Conservation (phyloP, 2,329 filamentous ascomycete species). For the Penicillium brasilianum region DNA sequence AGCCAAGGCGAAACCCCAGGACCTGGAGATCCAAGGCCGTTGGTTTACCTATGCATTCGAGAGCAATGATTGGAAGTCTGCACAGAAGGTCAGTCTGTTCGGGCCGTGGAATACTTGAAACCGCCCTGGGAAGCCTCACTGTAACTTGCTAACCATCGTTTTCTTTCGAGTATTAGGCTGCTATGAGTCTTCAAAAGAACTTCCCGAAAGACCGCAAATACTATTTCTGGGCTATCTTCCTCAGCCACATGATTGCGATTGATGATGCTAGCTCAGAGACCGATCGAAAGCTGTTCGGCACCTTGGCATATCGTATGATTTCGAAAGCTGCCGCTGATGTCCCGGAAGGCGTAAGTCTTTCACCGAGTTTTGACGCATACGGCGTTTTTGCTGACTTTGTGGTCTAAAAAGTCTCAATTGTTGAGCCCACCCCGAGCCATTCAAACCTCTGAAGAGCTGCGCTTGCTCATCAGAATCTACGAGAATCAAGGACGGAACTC, state of each 20-base stretch:
- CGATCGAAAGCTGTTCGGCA: conserved; percentile 54
- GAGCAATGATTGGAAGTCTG: conserved; percentile 51
- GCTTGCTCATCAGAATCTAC: conserved; percentile 51
- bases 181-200: conserved; percentile 56
- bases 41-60: conserved; percentile 53
- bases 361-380: background rate
- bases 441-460: conserved; percentile 53
- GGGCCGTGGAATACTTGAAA: too few species aligned
- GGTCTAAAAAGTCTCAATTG: conserved; percentile 43
- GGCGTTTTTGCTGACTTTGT: background rate
- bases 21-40: conserved; percentile 49
- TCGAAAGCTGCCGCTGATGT: conserved; percentile 53
- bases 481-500: conserved; percentile 45
- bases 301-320: conserved; percentile 56
- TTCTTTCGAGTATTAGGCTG: conserved; percentile 43
- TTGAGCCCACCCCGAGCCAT: conserved; percentile 51
- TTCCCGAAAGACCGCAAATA: conserved; percentile 55
- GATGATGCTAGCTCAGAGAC: conserved; percentile 45
- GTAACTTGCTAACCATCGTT: conserved; percentile 2
- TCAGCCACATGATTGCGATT: conserved; percentile 49
- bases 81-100: conserved; percentile 53
- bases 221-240: conserved; percentile 56
- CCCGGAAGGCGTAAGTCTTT: conserved; percentile 28
- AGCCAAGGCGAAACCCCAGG: conserved; percentile 50
- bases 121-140: too few species aligned